Conservation (phyloP, 163 green algal species). For the Volvox carteri region DNA sequence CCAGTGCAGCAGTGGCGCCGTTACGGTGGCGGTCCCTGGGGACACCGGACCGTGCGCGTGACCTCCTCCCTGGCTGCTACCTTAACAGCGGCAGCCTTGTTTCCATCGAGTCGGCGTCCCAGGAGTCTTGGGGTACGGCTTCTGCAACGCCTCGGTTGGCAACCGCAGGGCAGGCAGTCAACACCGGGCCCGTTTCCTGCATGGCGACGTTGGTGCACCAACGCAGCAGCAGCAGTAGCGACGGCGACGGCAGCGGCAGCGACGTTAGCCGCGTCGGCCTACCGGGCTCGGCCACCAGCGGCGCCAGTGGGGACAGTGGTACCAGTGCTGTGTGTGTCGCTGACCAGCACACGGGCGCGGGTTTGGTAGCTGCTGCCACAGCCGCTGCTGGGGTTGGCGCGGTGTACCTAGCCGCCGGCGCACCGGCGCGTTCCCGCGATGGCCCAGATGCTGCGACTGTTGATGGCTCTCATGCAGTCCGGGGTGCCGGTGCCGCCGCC, state of each 20-base stretch:
- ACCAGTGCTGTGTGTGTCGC: neutral
- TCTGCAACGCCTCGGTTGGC: neutral
- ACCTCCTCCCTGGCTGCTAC: too few species aligned
- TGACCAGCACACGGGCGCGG: too few species aligned
- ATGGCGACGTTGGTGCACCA: neutral
- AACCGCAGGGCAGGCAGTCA: neutral
- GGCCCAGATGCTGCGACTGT: too few species aligned
- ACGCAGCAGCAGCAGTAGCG: neutral
- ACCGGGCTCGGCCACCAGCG: too few species aligned
- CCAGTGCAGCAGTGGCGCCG: neutral
- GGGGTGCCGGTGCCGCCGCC: too few species aligned
- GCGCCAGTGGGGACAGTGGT: neutral
- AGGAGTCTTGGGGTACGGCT: conserved; percentile 13
- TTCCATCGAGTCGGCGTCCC: conserved; percentile 1
- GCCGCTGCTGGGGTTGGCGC: neutral
- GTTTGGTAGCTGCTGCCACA: neutral
- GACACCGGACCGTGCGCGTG: too few species aligned
- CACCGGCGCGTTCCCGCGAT: too few species aligned
- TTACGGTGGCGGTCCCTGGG: neutral
- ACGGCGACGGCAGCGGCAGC: neutral
- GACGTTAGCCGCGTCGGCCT: neutral
- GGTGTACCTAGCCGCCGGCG: too few species aligned
- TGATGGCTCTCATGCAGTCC: too few species aligned
- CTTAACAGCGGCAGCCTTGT: neutral
- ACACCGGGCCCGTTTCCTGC: too few species aligned